Conservation (phyloP, 768 basidiomycete species). For the Tulasnella sp. region DNA sequence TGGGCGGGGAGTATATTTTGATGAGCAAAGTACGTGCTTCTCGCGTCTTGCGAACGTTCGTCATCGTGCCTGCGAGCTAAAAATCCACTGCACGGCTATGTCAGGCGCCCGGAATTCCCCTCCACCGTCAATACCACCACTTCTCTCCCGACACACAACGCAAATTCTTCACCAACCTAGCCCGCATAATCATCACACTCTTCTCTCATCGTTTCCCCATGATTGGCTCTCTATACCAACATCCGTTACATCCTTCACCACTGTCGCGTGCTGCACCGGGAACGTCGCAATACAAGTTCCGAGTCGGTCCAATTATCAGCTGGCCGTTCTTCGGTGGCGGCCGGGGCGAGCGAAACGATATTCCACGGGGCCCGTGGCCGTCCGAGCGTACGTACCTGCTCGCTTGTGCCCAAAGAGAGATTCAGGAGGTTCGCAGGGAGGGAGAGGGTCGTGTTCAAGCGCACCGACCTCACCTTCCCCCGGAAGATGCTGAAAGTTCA, state of each 20-base stretch:
- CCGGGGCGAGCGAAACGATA: constrained; percentile 57
- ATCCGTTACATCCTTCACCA: neutral
- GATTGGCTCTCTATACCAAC: constrained; percentile 49
- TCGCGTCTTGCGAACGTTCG: neutral
- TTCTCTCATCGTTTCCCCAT: constrained; percentile 65
- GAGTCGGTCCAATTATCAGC: constrained; percentile 71
- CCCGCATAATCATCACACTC: constrained; percentile 53
- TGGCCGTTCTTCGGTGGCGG: constrained; percentile 87
- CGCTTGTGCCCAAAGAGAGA: constrained; percentile 60
- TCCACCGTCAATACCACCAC: constrained; percentile 58
- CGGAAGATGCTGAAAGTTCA: constrained; percentile 29
- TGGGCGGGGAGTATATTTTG: constrained; percentile 75
- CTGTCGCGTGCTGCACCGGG: neutral
- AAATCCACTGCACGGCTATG: constrained; percentile 8
- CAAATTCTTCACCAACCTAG: constrained; percentile 54
- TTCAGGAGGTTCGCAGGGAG: constrained; percentile 58
- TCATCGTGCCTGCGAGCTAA: neutral
- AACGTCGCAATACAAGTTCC: constrained; percentile 28
- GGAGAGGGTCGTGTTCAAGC: constrained; percentile 61
- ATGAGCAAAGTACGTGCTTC: constrained; percentile 66
- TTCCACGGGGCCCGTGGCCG: constrained; percentile 71
- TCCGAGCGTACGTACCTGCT: constrained; percentile 46
- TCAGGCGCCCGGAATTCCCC: constrained; percentile 62
- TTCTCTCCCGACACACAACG: constrained; percentile 53
- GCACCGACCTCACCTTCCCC: constrained; percentile 68